Conservation (phyloP, 2,329 filamentous ascomycete genomes). For the Microdochium paspali region DNA sequence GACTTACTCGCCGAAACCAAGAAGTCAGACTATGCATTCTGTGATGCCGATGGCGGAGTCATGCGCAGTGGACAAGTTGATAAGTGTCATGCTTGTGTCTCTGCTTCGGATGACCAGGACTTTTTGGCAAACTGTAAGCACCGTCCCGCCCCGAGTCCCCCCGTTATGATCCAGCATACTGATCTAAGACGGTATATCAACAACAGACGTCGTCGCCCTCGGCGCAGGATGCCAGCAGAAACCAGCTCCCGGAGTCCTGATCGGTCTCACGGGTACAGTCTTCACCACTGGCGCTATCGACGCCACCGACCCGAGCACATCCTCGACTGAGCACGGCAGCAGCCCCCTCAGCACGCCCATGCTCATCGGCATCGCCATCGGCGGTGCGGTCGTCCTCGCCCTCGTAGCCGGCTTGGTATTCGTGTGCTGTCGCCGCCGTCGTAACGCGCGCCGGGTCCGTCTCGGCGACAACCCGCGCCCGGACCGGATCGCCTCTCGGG, state of each 20-base stretch:
- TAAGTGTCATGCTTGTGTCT: slow-evolving; percentile 36
- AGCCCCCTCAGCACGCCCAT: slow-evolving; percentile 25
- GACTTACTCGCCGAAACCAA: slow-evolving; percentile 23
- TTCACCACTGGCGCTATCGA: slow-evolving; percentile 26
- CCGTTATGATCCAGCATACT: no score
- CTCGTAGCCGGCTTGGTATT: slow-evolving; percentile 28
- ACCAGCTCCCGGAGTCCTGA: slow-evolving; percentile 22
- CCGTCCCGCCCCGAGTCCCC: no score
- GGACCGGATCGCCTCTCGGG: slow-evolving; percentile 10
- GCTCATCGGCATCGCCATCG: slow-evolving; percentile 35
- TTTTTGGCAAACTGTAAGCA: slow-evolving; percentile 43
- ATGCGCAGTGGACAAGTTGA: slow-evolving; percentile 23
- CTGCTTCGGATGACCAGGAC: slow-evolving; percentile 27
- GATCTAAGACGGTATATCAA: no score
- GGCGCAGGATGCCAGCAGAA: slow-evolving; percentile 40
- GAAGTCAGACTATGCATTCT: slow-evolving; percentile 35
- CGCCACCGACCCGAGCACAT: slow-evolving; percentile 22
- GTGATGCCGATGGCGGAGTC: slow-evolving; percentile 26
- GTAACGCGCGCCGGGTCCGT: slow-evolving; percentile 23
- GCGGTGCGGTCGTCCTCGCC: slow-evolving; percentile 25
- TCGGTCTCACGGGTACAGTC: slow-evolving; percentile 34
- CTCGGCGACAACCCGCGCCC: slow-evolving; percentile 11
- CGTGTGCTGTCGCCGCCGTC: slow-evolving; percentile 35
- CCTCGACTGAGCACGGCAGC: slow-evolving; percentile 3
- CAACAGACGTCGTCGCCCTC: slow-evolving; percentile 37